Base-by-base conservation (phyloP, 371 early-diverging fungal species). In the Mortierella sp. region DNA sequence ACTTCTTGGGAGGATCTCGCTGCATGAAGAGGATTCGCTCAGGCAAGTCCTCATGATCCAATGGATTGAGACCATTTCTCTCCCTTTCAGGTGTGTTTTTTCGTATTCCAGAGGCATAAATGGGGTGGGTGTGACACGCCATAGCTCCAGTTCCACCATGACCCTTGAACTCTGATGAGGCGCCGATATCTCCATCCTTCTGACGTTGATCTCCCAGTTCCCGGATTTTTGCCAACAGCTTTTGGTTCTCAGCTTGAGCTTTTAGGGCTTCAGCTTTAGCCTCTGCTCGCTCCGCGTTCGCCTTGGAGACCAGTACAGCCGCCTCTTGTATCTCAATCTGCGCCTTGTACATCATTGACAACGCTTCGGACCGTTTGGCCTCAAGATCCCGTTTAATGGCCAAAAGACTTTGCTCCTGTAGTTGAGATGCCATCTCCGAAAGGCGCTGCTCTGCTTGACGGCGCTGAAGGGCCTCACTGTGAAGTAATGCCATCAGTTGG, bases 321-420 rank as follows among this genome's bases (percentile, higher is more conserved):
- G 58, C 54, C 54, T 61, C 53, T 7, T 42, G 62, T 12, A 50
- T 34, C 24, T 68, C 69, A 10, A 38, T 57, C 3, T 51, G 51
- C 1, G 69, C 69, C 48, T 53, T 68, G 26, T 56, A 46, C 69
- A 68, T 68, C 69, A 62, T 62, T 38, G 50, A 16, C 31, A 68
- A 0, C 0, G 63, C 63, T 13, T 68, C 69, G 0, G 62, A 27
- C 21, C 69, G 47, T 3, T 56, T 61, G 13, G 52, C 57, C 19
- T 68, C 62, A 27, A 62, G 16, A 14, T 68, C 69, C 41, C 61
- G 54, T n/a, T 43, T 31, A 3, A 68, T 51, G 8, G 45, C 27
- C n/a, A 30, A 27, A 3, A 53, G 2, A 1, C 47, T 39, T 14
- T 55, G 23, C 0, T 56, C 55, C 41, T 61, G 53, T 9, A 56